These are phyloP conservation scores for Hibiscus trionum DNA, from an alignment of 345 rosid species.

Conservation along the genomic window DNA sequence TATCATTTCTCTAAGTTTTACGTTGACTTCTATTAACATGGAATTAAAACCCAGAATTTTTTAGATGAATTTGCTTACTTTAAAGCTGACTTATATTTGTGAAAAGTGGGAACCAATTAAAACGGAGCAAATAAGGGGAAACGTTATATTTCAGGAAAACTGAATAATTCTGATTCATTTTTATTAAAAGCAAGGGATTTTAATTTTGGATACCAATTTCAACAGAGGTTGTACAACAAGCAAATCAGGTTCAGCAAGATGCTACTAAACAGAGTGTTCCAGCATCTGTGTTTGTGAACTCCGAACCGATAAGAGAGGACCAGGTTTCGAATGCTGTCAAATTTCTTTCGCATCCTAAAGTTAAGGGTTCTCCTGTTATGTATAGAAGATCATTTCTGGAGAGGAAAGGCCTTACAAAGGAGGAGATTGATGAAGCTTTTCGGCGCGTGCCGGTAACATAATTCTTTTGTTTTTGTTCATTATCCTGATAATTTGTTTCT, in stretches of 20 bases:
- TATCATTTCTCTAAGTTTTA: background rate
- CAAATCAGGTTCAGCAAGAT: constrained; percentile 5
- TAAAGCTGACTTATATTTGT: background rate
- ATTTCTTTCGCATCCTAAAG: constrained; percentile 92
- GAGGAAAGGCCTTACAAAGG: constrained; percentile 89
- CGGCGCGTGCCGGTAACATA: constrained; percentile 76
- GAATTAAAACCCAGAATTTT: background rate
- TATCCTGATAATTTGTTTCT: background rate
- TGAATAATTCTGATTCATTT: background rate
- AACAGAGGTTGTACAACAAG: constrained; percentile 39
- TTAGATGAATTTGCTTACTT: background rate
- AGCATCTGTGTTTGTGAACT: constrained; percentile 71
- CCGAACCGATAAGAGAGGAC: constrained; percentile 88
- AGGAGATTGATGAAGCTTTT: constrained; percentile 97
- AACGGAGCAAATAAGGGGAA: background rate
- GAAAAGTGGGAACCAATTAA: background rate
- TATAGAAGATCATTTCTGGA: constrained; percentile 92
- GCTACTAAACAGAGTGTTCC: constrained; percentile 31
- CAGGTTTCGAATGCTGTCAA: constrained; percentile 93
- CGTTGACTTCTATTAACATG: background rate
- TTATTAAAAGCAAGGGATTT: background rate
- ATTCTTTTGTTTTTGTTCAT: background rate
- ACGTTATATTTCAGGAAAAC: background rate
- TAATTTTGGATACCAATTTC: constrained; percentile 10
- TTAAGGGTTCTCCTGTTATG: constrained; percentile 81